phyloP scores from a whole-genome alignment of 1,284 basidiomycete species.

The Ceratobasidium theobromae region DNA sequence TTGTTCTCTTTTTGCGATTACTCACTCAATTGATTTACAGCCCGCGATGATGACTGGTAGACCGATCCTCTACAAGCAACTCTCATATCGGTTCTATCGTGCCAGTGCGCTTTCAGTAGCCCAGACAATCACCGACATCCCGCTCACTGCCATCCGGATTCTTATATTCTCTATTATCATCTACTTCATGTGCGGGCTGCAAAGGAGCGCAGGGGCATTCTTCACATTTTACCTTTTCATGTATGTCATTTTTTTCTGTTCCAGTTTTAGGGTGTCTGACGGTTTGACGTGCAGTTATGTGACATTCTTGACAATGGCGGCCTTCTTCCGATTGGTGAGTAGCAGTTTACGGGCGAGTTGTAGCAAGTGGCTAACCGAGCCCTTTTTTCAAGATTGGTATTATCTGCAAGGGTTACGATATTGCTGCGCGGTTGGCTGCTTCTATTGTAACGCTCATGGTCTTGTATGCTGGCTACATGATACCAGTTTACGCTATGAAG shows the following conservation, averaged over 20 bases:
- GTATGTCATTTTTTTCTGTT: no score
- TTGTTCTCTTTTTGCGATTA: not conserved
- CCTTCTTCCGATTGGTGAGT: conserved; percentile 49
- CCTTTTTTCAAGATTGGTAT: conserved; percentile 45
- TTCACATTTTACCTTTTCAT: conserved; percentile 7
- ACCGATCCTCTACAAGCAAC: conserved; percentile 61
- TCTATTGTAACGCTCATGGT: conserved; percentile 47
- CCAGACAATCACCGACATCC: conserved; percentile 51
- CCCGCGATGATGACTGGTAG: conserved; percentile 74
- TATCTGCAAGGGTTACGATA: conserved; percentile 47
- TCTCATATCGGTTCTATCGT: conserved; percentile 74
- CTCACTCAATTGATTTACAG: conserved; percentile 25
- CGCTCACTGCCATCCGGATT: conserved; percentile 49
- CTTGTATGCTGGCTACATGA: conserved; percentile 44
- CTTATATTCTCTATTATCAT: conserved; percentile 50
- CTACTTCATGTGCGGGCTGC: conserved; percentile 48
- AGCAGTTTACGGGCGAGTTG: not conserved
- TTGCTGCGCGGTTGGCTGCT: conserved; percentile 51
- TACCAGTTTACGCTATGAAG: conserved; percentile 70
- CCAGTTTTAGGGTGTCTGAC: no score
- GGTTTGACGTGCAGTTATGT: no score
- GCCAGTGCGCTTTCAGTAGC: conserved; percentile 72
- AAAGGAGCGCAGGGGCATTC: not conserved
- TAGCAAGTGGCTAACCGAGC: conserved; percentile 33
- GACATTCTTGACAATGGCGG: conserved; percentile 47